phyloP scores from a whole-genome alignment of 2,329 filamentous ascomycete genomes.

The Aspergillus eucalypticola region DNA sequence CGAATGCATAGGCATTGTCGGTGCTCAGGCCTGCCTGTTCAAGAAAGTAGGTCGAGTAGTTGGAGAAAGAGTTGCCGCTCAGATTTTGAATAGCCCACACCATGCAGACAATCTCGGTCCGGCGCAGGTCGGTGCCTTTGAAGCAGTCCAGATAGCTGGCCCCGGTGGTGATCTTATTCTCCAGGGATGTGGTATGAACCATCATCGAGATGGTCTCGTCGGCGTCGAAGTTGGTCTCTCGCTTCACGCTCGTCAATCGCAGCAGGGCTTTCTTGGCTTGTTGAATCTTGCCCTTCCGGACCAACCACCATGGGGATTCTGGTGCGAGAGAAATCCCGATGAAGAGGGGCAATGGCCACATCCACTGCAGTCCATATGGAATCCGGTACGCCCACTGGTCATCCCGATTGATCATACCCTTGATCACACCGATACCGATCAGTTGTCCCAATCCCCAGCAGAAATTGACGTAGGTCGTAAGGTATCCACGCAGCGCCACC shows the following conservation, averaged over 20 bases:
- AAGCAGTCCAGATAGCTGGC: conserved; percentile 82
- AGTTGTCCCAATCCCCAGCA: conserved; percentile 53
- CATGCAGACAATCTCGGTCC: conserved; percentile 72
- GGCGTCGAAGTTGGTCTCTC: conserved; percentile 71
- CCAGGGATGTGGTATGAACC: conserved; percentile 81
- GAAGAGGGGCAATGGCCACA: conserved; percentile 54
- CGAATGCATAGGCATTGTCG: conserved; percentile 56
- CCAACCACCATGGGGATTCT: conserved; percentile 55
- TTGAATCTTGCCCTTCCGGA: conserved; percentile 48
- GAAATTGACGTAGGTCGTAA: conserved; percentile 51
- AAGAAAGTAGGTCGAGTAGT: conserved; percentile 63
- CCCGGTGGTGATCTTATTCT: conserved; percentile 72
- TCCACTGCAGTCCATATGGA: conserved; percentile 55
- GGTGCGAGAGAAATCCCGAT: conserved; percentile 51
- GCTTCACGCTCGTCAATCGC: conserved; percentile 47
- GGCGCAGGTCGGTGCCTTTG: conserved; percentile 71
- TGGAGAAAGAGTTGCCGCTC: conserved; percentile 64
- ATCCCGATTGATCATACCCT: conserved; percentile 46
- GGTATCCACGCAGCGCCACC: conserved; percentile 46
- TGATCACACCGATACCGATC: conserved; percentile 54
- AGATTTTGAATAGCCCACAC: conserved; percentile 67
- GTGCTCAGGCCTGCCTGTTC: conserved; percentile 56
- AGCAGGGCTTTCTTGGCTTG: conserved; percentile 48
- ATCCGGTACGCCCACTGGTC: conserved; percentile 56
- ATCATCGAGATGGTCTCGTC: conserved; percentile 91